phyloP scores from a whole-genome alignment of 257 asterid species.

The Cinchona pubescens region DNA sequence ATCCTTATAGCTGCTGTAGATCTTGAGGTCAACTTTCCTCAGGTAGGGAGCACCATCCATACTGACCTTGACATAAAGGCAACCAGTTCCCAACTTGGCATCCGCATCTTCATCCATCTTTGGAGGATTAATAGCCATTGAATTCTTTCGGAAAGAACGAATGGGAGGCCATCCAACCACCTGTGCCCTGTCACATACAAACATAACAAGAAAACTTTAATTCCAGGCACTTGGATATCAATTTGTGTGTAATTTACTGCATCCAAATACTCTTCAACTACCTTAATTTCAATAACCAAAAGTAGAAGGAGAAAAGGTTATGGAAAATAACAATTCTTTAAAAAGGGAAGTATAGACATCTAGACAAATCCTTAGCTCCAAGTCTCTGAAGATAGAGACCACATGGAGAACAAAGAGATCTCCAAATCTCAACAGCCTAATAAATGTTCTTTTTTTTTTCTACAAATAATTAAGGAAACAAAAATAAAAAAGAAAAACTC shows the following conservation, averaged over 20 bases:
- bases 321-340: neutral
- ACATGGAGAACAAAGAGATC: conserved; percentile 9
- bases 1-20: conserved; percentile 31
- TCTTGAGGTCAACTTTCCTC: conserved; percentile 47
- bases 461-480: neutral
- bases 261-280: neutral
- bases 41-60: conserved; percentile 52
- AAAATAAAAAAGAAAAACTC: neutral
- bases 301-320: neutral
- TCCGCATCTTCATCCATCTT: conserved; percentile 32
- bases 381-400: neutral
- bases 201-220: neutral
- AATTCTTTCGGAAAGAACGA: conserved; percentile 73
- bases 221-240: neutral
- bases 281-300: neutral
- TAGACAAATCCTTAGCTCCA: neutral
- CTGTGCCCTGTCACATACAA: conserved; percentile 57
- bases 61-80: conserved; percentile 47
- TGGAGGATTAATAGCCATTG: conserved; percentile 41
- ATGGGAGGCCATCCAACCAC: conserved; percentile 98
- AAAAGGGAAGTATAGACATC: conserved; percentile 2
- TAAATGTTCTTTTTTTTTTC: neutral
- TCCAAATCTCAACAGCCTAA: neutral
- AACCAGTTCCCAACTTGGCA: conserved; percentile 30
- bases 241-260: conserved; percentile 4